These are phyloP conservation scores for Fusarium sp. DNA, from an alignment of 2,329 filamentous ascomycete genomes.

Conservation along the genomic window DNA sequence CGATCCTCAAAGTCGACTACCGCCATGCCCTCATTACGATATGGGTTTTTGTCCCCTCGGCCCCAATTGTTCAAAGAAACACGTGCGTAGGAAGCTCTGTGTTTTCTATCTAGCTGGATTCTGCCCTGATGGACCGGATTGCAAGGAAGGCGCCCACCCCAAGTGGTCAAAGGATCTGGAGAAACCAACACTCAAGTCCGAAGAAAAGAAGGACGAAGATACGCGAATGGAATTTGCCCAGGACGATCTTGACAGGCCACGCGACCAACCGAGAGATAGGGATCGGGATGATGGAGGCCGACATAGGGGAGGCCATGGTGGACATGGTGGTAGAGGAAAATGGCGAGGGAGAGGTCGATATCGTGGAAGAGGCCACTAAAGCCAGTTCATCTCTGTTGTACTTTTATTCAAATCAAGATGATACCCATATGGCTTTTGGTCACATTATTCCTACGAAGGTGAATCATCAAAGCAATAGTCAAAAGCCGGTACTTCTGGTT, in stretches of 20 bases:
- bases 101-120: slow-evolving; percentile 92
- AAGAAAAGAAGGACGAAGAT: slow-evolving; percentile 70
- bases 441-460: neutral
- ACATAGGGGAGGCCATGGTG: slow-evolving; percentile 51
- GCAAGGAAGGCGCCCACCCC: slow-evolving; percentile 85
- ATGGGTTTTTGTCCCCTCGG: slow-evolving; percentile 94
- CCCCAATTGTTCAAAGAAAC: slow-evolving; percentile 87
- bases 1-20: slow-evolving; percentile 82
- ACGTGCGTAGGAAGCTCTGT: slow-evolving; percentile 85
- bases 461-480: slow-evolving; percentile 2
- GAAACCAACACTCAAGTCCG: slow-evolving; percentile 78
- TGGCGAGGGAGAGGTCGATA: slow-evolving; percentile 57
- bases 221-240: slow-evolving; percentile 51
- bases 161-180: slow-evolving; percentile 83
- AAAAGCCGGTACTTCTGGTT: neutral
- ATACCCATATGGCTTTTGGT: slow-evolving; percentile 32
- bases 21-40: slow-evolving; percentile 91
- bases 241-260: slow-evolving; percentile 55
- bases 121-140: slow-evolving; percentile 84
- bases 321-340: slow-evolving; percentile 52
- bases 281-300: slow-evolving; percentile 49
- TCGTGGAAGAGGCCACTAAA: slow-evolving; percentile 53
- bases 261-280: slow-evolving; percentile 53
- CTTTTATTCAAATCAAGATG: slow-evolving; percentile 27
- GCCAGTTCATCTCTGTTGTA: slow-evolving; percentile 3